phyloP scores from a whole-genome alignment of 2,329 filamentous ascomycete genomes.

The Sporothrix pseudoabietina region DNA sequence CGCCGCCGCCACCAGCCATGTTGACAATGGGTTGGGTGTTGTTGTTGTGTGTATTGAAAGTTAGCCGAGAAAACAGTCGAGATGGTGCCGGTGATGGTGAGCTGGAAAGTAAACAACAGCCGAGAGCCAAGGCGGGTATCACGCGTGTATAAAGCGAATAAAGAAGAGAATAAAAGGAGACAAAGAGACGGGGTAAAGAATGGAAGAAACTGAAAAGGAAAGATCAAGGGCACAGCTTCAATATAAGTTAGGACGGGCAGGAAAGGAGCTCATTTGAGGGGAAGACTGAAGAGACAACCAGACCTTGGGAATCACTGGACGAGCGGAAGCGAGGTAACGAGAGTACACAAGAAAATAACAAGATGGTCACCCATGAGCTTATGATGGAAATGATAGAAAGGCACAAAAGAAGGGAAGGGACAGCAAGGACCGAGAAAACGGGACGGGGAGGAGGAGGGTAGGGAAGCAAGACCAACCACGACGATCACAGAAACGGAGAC shows the following conservation, averaged over 20 bases:
- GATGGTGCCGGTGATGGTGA: neutral
- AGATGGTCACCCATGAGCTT: neutral
- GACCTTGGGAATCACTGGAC: neutral
- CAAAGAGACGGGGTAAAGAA: neutral
- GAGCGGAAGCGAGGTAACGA: constrained; percentile 10
- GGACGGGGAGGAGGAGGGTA: neutral
- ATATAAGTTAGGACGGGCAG: neutral
- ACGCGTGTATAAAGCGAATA: neutral
- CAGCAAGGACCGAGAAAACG: neutral
- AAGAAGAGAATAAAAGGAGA: neutral
- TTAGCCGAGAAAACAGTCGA: neutral
- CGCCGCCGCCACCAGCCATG: constrained; percentile 30
- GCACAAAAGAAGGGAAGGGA: neutral
- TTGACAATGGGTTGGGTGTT: neutral
- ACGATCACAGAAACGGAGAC: constrained; percentile 1
- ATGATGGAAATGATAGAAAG: neutral
- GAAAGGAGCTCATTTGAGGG: neutral
- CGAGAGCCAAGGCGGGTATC: neutral
- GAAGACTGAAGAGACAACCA: neutral
- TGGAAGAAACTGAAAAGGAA: neutral
- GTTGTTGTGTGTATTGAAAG: neutral
- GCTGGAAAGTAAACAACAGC: neutral
- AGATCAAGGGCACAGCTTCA: neutral
- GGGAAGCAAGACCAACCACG: neutral
- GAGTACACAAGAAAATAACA: neutral